Evolutionary conservation across 148 eudicot species (phyloP).

Genomic region (Spergularia marina): DNA sequence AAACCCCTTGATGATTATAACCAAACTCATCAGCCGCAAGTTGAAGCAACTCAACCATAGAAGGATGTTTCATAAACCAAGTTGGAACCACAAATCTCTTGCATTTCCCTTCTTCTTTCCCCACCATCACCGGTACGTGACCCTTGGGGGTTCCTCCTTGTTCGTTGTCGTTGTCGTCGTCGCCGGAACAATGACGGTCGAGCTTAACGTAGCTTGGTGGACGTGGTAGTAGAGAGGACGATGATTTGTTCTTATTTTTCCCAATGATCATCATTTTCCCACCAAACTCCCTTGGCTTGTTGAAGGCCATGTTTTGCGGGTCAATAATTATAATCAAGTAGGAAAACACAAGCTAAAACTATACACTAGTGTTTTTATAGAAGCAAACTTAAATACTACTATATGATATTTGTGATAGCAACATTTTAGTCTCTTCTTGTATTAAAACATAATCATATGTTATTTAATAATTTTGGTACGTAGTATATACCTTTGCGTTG

Average conservation of each 20-base stretch:
- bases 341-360: neutral
- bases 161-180: neutral
- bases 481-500: too few species aligned
- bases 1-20: constrained; percentile 35
- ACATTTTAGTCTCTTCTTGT: neutral
- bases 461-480: too few species aligned
- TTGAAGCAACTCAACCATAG: constrained; percentile 31
- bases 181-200: neutral
- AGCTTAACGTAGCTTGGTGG: constrained; percentile 25
- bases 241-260: neutral
- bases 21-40: constrained; percentile 41
- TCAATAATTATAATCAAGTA: neutral
- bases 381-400: neutral
- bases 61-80: constrained; percentile 36
- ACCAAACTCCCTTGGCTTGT: constrained; percentile 25
- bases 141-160: constrained; percentile 32
- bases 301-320: constrained; percentile 16
- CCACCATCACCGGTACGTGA: constrained; percentile 39
- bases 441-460: too few species aligned
- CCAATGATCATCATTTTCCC: constrained; percentile 13
- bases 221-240: constrained; percentile 15
- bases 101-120: constrained; percentile 16
- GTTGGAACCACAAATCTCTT: constrained; percentile 36
- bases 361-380: neutral
- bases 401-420: neutral